Base-by-base conservation (phyloP, 2,329 filamentous ascomycete species). In the Elsinoe fawcettii region DNA sequence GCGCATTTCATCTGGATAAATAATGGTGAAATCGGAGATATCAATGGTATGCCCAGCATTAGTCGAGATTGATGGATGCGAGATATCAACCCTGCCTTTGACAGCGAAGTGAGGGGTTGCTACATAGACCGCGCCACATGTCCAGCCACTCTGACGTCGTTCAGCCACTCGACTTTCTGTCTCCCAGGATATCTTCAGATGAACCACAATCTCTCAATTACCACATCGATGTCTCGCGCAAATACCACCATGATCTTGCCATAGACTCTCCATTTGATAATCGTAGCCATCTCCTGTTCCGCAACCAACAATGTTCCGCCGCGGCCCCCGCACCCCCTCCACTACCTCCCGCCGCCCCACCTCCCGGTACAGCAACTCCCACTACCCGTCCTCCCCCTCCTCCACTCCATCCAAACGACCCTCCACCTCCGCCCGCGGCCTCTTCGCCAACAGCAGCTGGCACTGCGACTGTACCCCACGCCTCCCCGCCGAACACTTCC, bases 391-490 rank as follows among this genome's bases (percentile, higher is more conserved):
- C 3, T 18, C 49, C 30, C 18, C 49, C 11, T 16, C 51, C 36
- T 37, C 51, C 14, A n/a, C 22, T 5, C 22, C 39, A 23, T 16
- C 30, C 3, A 49, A 49, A 34, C 55, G 20, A n/a, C 25, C 43
- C 27, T 25, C 53, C 53, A 30, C 34, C 18, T 14, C 41, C 57
- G 5, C 57, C 16, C 18, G 27, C 43, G 69, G 69, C 2, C 56
- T 67, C 14, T 71, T 70, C 58, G 62, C 62, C 9, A 61, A 70
- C 55, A 63, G 64, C 11, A 66, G 73, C 49, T 81, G 78, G 79
- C 69, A 74, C 57, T 81, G 79, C 67, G 77, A 84, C 63, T 85
- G 82, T 65, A 72, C 71, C 9, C 76, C 78, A 8, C 74, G 77
- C 18, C 70, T 78, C 2, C 78, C 77, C 16, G 80, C 81, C 2